Evolutionary conservation across 202 grass and related monocot genomes (phyloP).

Genomic region (Musa balbisiana): DNA sequence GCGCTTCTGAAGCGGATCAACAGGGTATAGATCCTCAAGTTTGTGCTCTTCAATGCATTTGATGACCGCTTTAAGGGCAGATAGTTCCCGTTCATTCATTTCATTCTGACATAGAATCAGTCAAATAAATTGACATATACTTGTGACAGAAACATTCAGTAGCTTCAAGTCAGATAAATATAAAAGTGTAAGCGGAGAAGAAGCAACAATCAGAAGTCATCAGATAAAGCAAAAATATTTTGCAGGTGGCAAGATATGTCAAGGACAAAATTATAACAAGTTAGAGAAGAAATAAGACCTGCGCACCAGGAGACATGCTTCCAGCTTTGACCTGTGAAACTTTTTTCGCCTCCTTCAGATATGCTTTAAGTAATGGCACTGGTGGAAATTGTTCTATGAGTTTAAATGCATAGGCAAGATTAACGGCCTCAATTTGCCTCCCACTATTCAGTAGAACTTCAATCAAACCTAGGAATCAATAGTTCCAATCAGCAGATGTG

Average conservation of each 20-base stretch:
- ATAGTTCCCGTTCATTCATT: constrained; percentile 70
- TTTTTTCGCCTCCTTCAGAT: constrained; percentile 70
- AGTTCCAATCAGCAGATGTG: too few species aligned
- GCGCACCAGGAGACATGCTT: constrained; percentile 58
- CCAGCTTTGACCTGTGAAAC: constrained; percentile 47
- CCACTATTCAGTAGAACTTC: constrained; percentile 58
- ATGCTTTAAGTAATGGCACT: constrained; percentile 70
- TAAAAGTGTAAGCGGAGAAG: background rate
- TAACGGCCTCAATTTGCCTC: constrained; percentile 76
- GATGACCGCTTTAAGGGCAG: constrained; percentile 66
- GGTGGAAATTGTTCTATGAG: constrained; percentile 63
- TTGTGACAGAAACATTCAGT: too few species aligned
- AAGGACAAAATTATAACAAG: background rate
- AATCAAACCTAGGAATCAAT: constrained; percentile 54
- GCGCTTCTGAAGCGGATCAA: constrained; percentile 50
- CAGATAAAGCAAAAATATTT: too few species aligned
- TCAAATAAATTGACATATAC: background rate
- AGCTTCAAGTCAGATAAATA: background rate
- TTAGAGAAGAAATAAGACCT: constrained; percentile 35
- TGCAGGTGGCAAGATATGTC: too few species aligned
- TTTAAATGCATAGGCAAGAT: constrained; percentile 66
- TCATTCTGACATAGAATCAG: constrained; percentile 48
- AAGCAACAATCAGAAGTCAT: background rate
- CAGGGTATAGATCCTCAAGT: constrained; percentile 53
- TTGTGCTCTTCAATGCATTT: constrained; percentile 91